These are phyloP conservation scores for Chlamydomonas schloesseri DNA, from an alignment of 139 green algal species.

Conservation along the genomic window DNA sequence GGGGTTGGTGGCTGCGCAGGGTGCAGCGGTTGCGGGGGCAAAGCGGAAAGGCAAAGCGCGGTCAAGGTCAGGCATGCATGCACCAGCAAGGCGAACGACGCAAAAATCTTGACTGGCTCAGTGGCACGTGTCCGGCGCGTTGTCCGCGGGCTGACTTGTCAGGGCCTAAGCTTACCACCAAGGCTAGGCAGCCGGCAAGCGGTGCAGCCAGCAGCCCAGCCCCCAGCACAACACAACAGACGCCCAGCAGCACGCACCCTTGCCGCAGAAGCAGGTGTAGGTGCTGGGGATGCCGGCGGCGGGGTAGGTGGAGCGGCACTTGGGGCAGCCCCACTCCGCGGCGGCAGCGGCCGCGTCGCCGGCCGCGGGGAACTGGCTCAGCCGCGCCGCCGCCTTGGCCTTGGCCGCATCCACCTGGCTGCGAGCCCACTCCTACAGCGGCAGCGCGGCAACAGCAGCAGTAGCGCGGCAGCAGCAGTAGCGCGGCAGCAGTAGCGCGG, in stretches of 20 bases:
- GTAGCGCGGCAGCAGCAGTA: no score
- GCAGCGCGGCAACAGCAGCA: no score
- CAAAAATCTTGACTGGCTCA: no score
- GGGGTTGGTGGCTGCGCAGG: constrained; percentile 15
- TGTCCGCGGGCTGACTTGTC: no score
- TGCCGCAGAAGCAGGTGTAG: constrained; percentile 86
- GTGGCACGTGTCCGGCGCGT: no score
- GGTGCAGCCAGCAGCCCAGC: no score
- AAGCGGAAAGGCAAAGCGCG: no score
- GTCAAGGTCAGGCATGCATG: no score
- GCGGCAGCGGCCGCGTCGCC: constrained; percentile 10
- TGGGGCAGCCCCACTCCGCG: constrained; percentile 83
- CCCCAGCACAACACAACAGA: no score
- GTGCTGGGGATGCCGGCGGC: constrained; percentile 52
- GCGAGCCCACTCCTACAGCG: constrained; percentile 74
- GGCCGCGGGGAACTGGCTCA: constrained; percentile 25
- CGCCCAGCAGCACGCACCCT: constrained; percentile 65
- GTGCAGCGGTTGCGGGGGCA: neutral
- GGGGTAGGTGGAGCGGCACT: constrained; percentile 76
- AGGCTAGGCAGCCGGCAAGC: no score
- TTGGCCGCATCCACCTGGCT: constrained; percentile 67
- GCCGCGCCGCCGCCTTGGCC: constrained; percentile 22
- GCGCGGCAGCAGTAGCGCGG: neutral
- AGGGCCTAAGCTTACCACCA: no score
- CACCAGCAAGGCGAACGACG: no score